Percentiles rank a stretch among this genome's conserved stretches.
Evolutionary conservation across 768 basidiomycete species (phyloP).

Genomic region (Leccinellum rugosiceps): DNA sequence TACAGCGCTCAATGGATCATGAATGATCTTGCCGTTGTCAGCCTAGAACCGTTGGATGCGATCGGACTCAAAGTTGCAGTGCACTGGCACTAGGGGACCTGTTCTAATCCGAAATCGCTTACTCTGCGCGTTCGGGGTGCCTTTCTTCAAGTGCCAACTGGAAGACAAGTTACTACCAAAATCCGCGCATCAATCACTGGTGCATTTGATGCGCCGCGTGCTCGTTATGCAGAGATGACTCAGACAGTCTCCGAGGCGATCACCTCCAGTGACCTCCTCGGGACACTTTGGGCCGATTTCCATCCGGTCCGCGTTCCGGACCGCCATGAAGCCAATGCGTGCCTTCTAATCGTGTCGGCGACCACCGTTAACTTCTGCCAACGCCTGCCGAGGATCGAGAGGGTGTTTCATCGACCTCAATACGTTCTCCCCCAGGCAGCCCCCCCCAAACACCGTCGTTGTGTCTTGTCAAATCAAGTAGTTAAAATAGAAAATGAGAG

Average conservation of each 20-base stretch:
- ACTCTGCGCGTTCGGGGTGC: neutral
- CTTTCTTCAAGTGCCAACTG: neutral
- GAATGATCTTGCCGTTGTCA: neutral
- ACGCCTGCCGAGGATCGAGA: neutral
- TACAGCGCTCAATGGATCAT: neutral
- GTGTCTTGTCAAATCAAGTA: neutral
- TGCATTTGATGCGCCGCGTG: neutral
- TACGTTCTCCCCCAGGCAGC: neutral
- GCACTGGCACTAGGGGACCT: neutral
- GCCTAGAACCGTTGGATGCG: neutral
- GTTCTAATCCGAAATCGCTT: neutral
- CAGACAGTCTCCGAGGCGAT: neutral
- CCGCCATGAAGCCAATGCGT: neutral
- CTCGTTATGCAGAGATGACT: neutral
- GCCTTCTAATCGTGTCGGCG: neutral
- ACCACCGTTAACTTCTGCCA: neutral
- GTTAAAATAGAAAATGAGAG: neutral
- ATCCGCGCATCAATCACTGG: neutral
- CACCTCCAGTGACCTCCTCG: too few species aligned
- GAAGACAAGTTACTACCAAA: neutral
- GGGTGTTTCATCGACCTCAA: slow-evolving; percentile 4
- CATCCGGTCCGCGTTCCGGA: neutral
- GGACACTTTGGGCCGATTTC: neutral
- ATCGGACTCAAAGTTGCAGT: neutral
- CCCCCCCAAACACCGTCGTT: neutral